Conservation (phyloP, 352 stramenopile species). For the Chrysophaeum taylorii region DNA sequence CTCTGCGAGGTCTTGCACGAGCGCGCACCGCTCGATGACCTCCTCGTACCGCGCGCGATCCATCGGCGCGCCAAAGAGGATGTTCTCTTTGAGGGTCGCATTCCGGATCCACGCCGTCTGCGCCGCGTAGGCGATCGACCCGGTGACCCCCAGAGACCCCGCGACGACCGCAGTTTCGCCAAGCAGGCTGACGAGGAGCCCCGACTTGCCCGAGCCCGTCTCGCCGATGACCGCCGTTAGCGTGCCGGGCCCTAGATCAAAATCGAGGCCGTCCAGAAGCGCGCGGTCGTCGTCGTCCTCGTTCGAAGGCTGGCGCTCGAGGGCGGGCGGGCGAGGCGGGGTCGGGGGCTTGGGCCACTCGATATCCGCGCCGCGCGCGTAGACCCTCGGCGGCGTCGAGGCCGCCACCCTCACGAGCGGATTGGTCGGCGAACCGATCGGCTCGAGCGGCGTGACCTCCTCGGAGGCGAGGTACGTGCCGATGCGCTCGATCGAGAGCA, state of each 20-base stretch:
- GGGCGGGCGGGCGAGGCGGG: too few species aligned
- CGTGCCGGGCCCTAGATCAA: conserved; percentile 55
- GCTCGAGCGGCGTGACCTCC: not conserved
- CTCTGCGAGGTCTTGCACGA: conserved; percentile 71
- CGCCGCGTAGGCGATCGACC: conserved; percentile 77
- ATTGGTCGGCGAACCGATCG: not conserved
- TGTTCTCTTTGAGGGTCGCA: conserved; percentile 83
- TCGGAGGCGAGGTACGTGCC: conserved; percentile 16
- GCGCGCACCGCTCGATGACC: conserved; percentile 58
- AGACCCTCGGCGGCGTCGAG: not conserved
- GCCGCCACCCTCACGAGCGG: not conserved
- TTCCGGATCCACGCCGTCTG: conserved; percentile 94
- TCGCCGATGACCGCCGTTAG: conserved; percentile 59
- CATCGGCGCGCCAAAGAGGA: conserved; percentile 71
- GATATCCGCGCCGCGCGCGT: not conserved
- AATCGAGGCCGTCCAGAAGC: conserved; percentile 41
- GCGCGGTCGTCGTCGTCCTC: conserved; percentile 12
- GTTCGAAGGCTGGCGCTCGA: too few species aligned
- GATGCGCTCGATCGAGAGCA: conserved; percentile 24
- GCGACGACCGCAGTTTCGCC: conserved; percentile 50
- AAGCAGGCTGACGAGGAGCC: conserved; percentile 37
- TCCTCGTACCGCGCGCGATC: conserved; percentile 51
- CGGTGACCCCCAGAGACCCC: conserved; percentile 53
- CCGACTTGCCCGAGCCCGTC: conserved; percentile 57
- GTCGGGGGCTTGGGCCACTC: not conserved